A percentile compares a stretch with the other conserved stretches of the same genome.
These are phyloP conservation scores for Debaryomyces psychrophilus DNA, from an alignment of 1,139 yeast species.

Conservation along the genomic window DNA sequence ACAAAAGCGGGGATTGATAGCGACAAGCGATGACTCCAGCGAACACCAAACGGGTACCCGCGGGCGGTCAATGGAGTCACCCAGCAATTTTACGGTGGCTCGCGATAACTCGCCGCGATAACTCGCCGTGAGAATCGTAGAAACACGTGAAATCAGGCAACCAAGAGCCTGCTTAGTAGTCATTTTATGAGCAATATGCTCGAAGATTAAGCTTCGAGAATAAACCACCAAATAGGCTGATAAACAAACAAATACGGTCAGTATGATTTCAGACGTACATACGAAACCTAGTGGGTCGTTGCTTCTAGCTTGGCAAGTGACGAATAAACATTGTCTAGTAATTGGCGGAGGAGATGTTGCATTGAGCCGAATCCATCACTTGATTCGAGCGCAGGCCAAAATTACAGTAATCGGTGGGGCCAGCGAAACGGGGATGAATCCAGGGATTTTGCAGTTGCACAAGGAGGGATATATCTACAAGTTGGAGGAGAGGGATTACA, in stretches of 20 bases:
- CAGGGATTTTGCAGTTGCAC: conserved; percentile 42
- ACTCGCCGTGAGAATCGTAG: not conserved
- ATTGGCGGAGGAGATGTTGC: conserved; percentile 89
- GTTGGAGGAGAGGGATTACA: conserved; percentile 45
- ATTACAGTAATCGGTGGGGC: conserved; percentile 69
- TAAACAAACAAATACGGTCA: not conserved
- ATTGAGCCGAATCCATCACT: conserved; percentile 64
- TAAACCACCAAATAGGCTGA: not conserved
- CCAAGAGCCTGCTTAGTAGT: not conserved
- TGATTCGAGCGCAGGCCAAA: conserved; percentile 68
- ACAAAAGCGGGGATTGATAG: not conserved
- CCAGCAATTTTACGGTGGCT: not conserved
- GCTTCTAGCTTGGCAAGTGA: conserved; percentile 74
- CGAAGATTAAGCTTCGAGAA: not conserved
- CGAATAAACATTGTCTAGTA: conserved; percentile 65
- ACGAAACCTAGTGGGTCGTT: conserved; percentile 51
- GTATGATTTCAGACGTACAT: not conserved
- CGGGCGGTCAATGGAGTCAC: not conserved
- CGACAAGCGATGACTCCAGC: not conserved
- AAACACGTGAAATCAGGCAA: not conserved
- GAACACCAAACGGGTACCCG: not conserved
- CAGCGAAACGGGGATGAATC: conserved; percentile 37
- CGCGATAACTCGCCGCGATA: not conserved
- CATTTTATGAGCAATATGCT: not conserved
- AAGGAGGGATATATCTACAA: conserved; percentile 46